These are phyloP conservation scores for Podospora sp. DNA, from an alignment of 495 filamentous ascomycete species.

Conservation along the genomic window DNA sequence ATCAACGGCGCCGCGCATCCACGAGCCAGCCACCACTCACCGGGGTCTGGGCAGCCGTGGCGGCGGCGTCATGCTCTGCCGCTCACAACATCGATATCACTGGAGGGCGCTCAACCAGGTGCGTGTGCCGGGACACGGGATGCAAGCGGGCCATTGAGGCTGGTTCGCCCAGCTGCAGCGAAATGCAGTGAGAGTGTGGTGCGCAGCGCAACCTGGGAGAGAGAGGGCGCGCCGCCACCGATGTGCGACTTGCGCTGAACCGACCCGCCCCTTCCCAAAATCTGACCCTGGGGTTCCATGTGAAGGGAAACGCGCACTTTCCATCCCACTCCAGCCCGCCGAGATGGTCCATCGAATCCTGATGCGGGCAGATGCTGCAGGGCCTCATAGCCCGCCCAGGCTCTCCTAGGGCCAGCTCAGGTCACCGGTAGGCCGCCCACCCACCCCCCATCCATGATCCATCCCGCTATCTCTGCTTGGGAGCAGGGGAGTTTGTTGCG, in stretches of 20 bases:
- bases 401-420: neutral
- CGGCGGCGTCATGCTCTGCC: neutral
- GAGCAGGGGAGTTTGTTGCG: neutral
- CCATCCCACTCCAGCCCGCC: neutral
- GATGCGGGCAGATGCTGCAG: slow-evolving; percentile 8
- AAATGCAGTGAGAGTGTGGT: neutral
- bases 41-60: neutral
- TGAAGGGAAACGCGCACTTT: neutral
- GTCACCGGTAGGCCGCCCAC: neutral
- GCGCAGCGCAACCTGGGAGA: neutral
- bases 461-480: neutral
- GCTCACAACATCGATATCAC: slow-evolving; percentile 10
- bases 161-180: neutral
- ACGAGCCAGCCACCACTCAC: slow-evolving; percentile 10
- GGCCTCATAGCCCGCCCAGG: slow-evolving; percentile 12
- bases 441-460: neutral
- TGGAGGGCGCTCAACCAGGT: neutral
- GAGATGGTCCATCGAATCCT: slow-evolving; percentile 1
- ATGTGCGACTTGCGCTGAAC: neutral
- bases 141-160: slow-evolving; percentile 11
- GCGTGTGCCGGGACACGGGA: slow-evolving; percentile 1
- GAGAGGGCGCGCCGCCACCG: neutral
- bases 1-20: slow-evolving; percentile 1
- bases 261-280: slow-evolving; percentile 1
- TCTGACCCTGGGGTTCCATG: slow-evolving; percentile 7